Evolutionary conservation across 192 early-diverging fungal species (phyloP), one percentile per base, ranked within the genome.

Genomic region (Paraglomus brasilianum): DNA sequence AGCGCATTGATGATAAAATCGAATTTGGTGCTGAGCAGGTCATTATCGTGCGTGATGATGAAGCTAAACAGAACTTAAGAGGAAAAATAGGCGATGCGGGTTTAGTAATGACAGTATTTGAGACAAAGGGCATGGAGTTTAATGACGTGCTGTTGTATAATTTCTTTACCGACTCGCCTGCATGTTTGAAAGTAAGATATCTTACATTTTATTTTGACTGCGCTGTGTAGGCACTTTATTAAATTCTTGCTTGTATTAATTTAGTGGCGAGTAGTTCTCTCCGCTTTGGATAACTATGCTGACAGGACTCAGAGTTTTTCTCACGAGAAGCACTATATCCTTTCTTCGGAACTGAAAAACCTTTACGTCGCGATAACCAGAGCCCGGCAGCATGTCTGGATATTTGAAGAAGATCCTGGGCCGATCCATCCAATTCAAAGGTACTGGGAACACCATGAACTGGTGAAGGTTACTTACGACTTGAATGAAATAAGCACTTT

Each of bases 101-200:
- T 40, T 36, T 48, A 24, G 46, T 65, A 10, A n/a, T 65, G 63
- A 65, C 63, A 49, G 24, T 65, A 14, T 66, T 30, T 17, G 65
- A 66, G 5, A 14, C 49, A 0, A 66, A 66, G 22, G 65, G 65
- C 9, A 64, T 64, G 62, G 62, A 64, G 4, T 64, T 64, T 64
- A n/a, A n/a, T n/a, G n/a, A n/a, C n/a, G 50, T 66, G 13, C 0
- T 66, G 49, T 66, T 66, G 65, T 66, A 66, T 66, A 66, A 66
- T 66, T 66, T 66, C 39, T 66, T 66, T 30, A 52, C 30, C 0
- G 6, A 52, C 40, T 52, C 65, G 43, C 38, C 38, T 11, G 65
- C 36, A 66, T 2, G 17, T 5, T 9, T 5, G 40, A 49, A 65
- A 48, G 63, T 65, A 65, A 17, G 17, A 38, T 65, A 13, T 39